Base-by-base conservation (phyloP, 176 grass and related monocot genomes). In the Triticum timopheevii region DNA sequence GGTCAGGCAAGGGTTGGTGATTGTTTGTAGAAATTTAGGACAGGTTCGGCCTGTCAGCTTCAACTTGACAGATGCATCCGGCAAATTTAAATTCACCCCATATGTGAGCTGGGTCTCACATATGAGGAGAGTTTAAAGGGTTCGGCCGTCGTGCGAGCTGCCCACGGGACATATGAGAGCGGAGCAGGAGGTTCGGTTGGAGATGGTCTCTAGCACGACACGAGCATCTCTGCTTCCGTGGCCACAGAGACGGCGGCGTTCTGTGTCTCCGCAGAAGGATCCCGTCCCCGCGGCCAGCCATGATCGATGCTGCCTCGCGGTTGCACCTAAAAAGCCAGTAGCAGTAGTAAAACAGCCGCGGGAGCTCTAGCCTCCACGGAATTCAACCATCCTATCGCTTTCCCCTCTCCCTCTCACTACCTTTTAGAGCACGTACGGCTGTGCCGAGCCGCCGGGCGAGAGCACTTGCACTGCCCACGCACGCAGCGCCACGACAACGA, bases 401-500 rank as follows among this genome's bases (percentile, higher is more conserved):
- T 59, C 56, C 54, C 0, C 6, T 8, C 54, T 58, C 54, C 54
- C 19, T 59, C 56, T 59, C 56, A 22, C 56, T 9, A 2, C 50
- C 16, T 19, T 54, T 54, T 54, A 54, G 50, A 54, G 50, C 19
- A 59, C 56, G 56, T 22, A 22, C 56, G 56, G 56, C 56, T 22
- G 56, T 22, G 56, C 19, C 20, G 19, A 59, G 56, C 56, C 56
- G 56, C 56, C 56, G 19, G 56, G 7, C 19, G 54, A 9, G 56
- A 22, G 56, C 56, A 58, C 49, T 4, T 1, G 2, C 76, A 5
- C 39, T 40, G 10, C 39, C 38, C 6, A 9, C 38, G 35, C 12
- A 83, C 36, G 80, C 77, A 11, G 77, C 85, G 56, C 54, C 85
- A 10, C 77, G 54, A 31, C 44, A 25, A 31, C 69, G 42, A 23